phyloP scores from a whole-genome alignment of 2,329 filamentous ascomycete genomes.

The Raffaelea arxii region DNA sequence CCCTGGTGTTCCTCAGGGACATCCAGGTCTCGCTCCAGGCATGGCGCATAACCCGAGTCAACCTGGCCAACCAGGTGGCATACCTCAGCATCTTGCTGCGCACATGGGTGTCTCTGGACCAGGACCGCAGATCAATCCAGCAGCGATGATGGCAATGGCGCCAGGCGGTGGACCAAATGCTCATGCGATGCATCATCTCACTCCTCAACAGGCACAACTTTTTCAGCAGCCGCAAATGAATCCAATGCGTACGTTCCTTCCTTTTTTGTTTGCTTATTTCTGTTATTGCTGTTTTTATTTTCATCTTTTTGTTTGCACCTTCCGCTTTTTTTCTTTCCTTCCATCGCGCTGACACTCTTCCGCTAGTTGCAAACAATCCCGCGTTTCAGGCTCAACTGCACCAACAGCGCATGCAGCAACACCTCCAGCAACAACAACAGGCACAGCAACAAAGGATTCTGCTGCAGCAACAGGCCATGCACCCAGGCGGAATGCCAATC shows the following conservation, averaged over 20 bases:
- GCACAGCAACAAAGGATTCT: slow-evolving; percentile 39
- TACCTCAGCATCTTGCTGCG: slow-evolving; percentile 54
- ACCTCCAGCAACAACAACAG: slow-evolving; percentile 43
- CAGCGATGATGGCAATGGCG: slow-evolving; percentile 68
- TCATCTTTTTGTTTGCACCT: background rate
- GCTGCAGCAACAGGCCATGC: slow-evolving; percentile 39
- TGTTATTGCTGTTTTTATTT: background rate
- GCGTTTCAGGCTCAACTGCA: slow-evolving; percentile 33
- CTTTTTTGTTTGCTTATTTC: slow-evolving; percentile 4
- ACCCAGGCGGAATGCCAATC: slow-evolving; percentile 46
- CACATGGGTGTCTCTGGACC: slow-evolving; percentile 67
- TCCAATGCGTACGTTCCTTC: slow-evolving; percentile 21
- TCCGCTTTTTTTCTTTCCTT: background rate
- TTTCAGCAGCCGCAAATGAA: slow-evolving; percentile 42
- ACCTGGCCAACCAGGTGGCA: slow-evolving; percentile 55
- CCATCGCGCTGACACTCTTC: background rate
- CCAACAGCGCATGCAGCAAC: slow-evolving; percentile 43
- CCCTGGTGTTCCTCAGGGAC: slow-evolving; percentile 56
- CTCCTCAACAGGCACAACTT: slow-evolving; percentile 48
- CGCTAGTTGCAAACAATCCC: slow-evolving; percentile 20
- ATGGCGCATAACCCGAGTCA: slow-evolving; percentile 62
- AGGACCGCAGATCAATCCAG: slow-evolving; percentile 61
- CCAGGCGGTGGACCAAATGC: slow-evolving; percentile 54
- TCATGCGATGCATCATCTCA: slow-evolving; percentile 64
- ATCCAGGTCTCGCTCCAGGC: slow-evolving; percentile 48